These are phyloP conservation scores for Grosmannia huntii DNA, from an alignment of 2,329 filamentous ascomycete species.

Conservation along the genomic window DNA sequence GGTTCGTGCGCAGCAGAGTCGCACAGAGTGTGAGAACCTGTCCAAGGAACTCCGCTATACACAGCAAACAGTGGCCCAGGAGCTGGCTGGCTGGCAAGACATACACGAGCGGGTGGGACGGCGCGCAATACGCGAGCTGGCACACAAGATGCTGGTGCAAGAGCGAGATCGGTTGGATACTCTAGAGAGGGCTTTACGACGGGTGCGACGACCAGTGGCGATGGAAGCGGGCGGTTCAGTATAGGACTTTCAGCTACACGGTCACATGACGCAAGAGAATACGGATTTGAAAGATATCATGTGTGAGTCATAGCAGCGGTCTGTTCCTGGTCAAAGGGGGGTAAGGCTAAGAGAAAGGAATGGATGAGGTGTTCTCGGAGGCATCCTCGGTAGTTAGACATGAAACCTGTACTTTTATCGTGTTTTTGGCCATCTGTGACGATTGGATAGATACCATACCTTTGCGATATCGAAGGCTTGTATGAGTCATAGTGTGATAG, in stretches of 20 bases:
- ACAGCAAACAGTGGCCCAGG: slow-evolving; percentile 81
- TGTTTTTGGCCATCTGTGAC: not conserved
- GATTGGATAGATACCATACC: slow-evolving; percentile 10
- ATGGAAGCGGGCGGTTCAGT: not conserved
- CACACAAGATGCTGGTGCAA: slow-evolving; percentile 62
- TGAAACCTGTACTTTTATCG: not conserved
- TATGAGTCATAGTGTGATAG: not conserved
- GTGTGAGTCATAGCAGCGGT: slow-evolving; percentile 3
- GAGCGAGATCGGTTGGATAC: slow-evolving; percentile 71
- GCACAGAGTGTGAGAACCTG: slow-evolving; percentile 59
- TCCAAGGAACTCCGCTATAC: slow-evolving; percentile 78
- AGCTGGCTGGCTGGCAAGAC: slow-evolving; percentile 90
- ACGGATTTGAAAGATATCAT: not conserved
- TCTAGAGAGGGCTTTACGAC: slow-evolving; percentile 66
- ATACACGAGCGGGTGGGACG: slow-evolving; percentile 68
- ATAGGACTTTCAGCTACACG: not conserved
- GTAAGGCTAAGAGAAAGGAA: not conserved
- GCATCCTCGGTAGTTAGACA: not conserved
- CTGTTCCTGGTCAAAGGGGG: not conserved
- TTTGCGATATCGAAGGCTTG: not conserved
- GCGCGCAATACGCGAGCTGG: slow-evolving; percentile 63
- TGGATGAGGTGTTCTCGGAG: not conserved
- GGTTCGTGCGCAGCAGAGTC: slow-evolving; percentile 59
- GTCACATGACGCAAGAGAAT: not conserved
- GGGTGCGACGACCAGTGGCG: slow-evolving; percentile 24